Base-by-base conservation (phyloP, 805 yeast genomes). In the Wickerhamiella occidentalis region DNA sequence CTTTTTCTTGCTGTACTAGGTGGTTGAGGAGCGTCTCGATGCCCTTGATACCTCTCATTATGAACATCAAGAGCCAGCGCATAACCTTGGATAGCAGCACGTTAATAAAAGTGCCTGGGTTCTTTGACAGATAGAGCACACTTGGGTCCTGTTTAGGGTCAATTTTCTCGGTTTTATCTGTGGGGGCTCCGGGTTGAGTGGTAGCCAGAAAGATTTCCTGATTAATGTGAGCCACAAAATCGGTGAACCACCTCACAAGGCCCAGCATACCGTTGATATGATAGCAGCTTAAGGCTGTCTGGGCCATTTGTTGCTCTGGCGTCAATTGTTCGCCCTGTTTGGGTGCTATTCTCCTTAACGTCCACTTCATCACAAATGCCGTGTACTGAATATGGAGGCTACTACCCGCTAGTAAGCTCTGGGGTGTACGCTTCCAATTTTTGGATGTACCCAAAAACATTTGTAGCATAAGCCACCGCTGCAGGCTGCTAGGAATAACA, bases 171-270 rank as follows among this genome's bases (percentile, higher is more conserved):
- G 3, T 53, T 42, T 22, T 36, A n/a, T 22, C 45, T 47, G 6
- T 15, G 15, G 13, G 37, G 28, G 40, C 30, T 17, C 42, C 41
- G 13, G 30, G 47, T 37, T 26, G 45, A 12, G 54, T 47, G 8
- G 59, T 51, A 0, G 61, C 61, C 38, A 58, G 45, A 35, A 60
- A 62, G 50, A 68, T 72, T 55, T 90, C 95, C 62, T 88, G 94
- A 49, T 79, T 76, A 37, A 85, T 61, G 54, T 76, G 78, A 0
- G 81, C 77, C 49, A 85, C 70, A 52, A 85, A 76, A 61, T 87
- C 96, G 28, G 85, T 74, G 55, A 85, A 75, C 96, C 96, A 90
- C 57, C 85, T 77, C 7, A 83, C 77, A 36, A 82, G 76, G 0
- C 96, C 96, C n/a, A 85, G 64, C 56, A 69, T 57, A 3, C 60